Evolutionary conservation across 148 eudicot genomes (phyloP), one percentile per base, ranked within the genome.

Genomic region (Selenicereus undatus): DNA sequence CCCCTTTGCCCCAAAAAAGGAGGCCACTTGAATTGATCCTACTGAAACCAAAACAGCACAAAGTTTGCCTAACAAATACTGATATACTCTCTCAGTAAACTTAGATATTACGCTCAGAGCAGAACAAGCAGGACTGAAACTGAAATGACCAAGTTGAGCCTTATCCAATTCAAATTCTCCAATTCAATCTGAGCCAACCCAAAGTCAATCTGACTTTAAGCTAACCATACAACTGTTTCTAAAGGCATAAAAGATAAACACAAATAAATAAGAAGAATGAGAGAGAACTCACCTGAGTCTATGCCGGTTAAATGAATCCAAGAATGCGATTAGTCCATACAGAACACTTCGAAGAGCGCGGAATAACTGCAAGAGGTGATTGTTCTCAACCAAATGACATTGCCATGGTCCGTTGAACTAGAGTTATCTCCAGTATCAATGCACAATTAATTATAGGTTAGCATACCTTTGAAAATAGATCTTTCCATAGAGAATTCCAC

Each of bases 241-340:
- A 27, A 27, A 66, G 71, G 36, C 32, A 29, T 27, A 7, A 66
- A 27, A 66, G 10, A 16, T 11, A 16, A 48, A 21, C 24, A 6
- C 1, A 64, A 64, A n/a, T 22, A 29, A 75, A 1, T 26, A 27
- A 17, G 3, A 45, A 43, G 83, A 56, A 66, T 26, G 72, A 36
- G 54, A 39, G 54, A 52, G 27, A 69, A 68, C 35, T 79, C 74
- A 96, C 99, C 99, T 96, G 36, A 91, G 90, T 60, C 99, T 89
- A 85, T 96, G 99, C 73, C 99, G 88, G 81, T 91, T 96, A 89
- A 97, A 93, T 69, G 99, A 89, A 80, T 88, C 78, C 42, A 93
- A 91, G 85, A 93, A 93, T 24, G 95, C 93, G 71, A 87, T 91
- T 70, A 93, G 83, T 29, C 99, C 99, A 84, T 96, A 77, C n/a